Evolutionary conservation across 2,329 filamentous ascomycete species (phyloP).

Genomic region (Ciborinia camelliae): DNA sequence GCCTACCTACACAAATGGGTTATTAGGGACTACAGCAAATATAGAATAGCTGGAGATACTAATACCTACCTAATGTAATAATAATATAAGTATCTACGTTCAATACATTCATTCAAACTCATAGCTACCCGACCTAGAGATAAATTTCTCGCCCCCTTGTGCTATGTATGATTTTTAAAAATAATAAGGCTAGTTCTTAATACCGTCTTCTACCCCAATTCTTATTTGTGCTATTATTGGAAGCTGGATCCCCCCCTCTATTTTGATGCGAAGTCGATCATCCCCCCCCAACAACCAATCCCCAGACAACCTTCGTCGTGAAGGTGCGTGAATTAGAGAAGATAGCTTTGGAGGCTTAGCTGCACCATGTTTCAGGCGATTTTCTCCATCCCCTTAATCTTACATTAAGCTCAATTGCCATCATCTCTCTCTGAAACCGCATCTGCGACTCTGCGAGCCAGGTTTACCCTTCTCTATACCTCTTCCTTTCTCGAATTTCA

Average conservation of each 20-base stretch:
- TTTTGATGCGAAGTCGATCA: slow-evolving; percentile 14
- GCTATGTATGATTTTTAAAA: no score
- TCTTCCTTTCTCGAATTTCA: not conserved
- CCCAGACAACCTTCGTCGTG: slow-evolving; percentile 1
- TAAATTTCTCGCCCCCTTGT: not conserved
- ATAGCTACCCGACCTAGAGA: no score
- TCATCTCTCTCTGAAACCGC: not conserved
- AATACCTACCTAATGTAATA: no score
- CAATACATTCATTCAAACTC: no score
- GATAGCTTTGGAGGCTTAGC: slow-evolving; percentile 6
- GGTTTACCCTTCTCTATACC: not conserved
- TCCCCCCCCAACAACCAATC: not conserved
- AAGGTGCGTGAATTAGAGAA: slow-evolving; percentile 4
- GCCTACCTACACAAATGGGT: not conserved
- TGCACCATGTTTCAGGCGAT: slow-evolving; percentile 1
- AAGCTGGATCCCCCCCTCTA: slow-evolving; percentile 7
- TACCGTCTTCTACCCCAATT: not conserved
- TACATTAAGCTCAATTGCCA: not conserved
- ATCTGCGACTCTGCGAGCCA: slow-evolving; percentile 3
- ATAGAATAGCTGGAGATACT: not conserved
- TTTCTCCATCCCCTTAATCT: not conserved
- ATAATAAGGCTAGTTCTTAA: no score
- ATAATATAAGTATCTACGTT: no score
- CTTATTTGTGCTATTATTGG: slow-evolving; percentile 5
- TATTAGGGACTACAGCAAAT: not conserved